Base-by-base conservation (phyloP, 192 early-diverging fungal genomes). In the Coemansia sp. region DNA sequence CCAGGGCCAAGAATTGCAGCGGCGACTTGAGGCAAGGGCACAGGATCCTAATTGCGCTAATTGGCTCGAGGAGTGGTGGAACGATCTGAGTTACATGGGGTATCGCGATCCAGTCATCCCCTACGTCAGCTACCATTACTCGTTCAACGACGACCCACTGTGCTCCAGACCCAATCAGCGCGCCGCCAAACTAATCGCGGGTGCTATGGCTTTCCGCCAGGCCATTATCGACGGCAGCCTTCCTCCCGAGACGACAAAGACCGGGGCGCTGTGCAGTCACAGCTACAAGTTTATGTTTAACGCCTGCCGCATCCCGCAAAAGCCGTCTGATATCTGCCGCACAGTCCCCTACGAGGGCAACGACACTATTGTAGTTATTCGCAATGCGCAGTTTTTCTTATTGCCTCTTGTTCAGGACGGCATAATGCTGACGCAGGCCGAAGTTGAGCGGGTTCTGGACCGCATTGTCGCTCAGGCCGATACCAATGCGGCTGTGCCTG, bases 41-140 rank as follows among this genome's bases (percentile, higher is more conserved):
- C 84, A 87, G 5, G 86, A 89, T 52, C 88, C 92, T 22, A 86
- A 78, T 34, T 83, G 89, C 36, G 88, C 91, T 18, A 94, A 92
- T 84, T 99, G 95, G 92, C 86, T 97, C 64, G 94, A 92, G 71
- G 94, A 95, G 72, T 99, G 97, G 97, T 99, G 97, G 97, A 92
- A 95, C 74, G 93, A 94, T 53, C 86, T 92, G 63, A 93, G 94
- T 65, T 99, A 99, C 84, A 88, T 92, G 80, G 92, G 88, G 36
- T 98, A 97, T 79, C 90, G 96, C 55, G 96, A 99, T 72, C 94
- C 96, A n/a, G 92, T 97, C n/a, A 95, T 97, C 36, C 87, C 97
- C 72, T 92, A 93, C 71, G 95, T 98, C 62, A 95, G 92, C 71
- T 99, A 99, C 87, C 97, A 97, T 72, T 99, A 92, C 85, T 89